phyloP scores from a whole-genome alignment of 306 rosid genomes.

The Erythrophleum fordii region DNA sequence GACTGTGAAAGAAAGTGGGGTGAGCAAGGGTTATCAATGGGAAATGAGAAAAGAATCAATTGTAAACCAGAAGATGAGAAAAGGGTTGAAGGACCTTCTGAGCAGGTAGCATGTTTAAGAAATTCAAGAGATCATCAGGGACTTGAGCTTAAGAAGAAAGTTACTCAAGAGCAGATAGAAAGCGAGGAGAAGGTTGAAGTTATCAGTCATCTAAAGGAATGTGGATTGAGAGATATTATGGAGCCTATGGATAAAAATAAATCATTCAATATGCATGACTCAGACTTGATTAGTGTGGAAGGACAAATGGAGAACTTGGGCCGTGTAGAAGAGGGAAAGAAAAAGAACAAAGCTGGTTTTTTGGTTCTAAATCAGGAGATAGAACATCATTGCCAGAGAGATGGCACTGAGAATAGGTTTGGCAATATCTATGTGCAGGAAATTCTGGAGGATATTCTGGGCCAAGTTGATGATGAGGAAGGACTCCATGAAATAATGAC shows the following conservation, averaged over 20 bases:
- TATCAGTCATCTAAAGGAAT: conserved; percentile 39
- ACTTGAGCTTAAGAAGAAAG: conserved; percentile 31
- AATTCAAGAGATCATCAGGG: conserved; percentile 35
- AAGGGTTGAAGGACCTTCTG: conserved; percentile 35
- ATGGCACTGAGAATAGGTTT: conserved; percentile 41
- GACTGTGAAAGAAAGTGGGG: conserved; percentile 43
- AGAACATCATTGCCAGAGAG: conserved; percentile 40
- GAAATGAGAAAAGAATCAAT: conserved; percentile 36
- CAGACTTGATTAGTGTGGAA: conserved; percentile 36
- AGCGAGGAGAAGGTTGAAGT: conserved; percentile 42
- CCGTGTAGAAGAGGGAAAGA: conserved; percentile 45
- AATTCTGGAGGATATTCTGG: conserved; percentile 41
- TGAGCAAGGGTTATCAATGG: conserved; percentile 37
- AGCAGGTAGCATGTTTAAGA: conserved; percentile 40
- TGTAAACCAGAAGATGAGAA: conserved; percentile 40
- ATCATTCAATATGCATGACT: conserved; percentile 35
- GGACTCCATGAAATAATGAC: conserved; percentile 43
- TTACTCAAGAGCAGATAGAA: conserved; percentile 44
- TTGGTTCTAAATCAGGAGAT: conserved; percentile 51
- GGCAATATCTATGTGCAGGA: conserved; percentile 42
- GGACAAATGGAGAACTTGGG: conserved; percentile 37
- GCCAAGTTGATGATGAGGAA: conserved; percentile 42
- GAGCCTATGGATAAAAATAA: conserved; percentile 41
- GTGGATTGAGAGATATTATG: conserved; percentile 44
- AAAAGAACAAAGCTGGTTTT: conserved; percentile 39